Evolutionary conservation across 306 rosid species (phyloP), one percentile per base, ranked within the genome.

Genomic region (Inga leiocalycina): DNA sequence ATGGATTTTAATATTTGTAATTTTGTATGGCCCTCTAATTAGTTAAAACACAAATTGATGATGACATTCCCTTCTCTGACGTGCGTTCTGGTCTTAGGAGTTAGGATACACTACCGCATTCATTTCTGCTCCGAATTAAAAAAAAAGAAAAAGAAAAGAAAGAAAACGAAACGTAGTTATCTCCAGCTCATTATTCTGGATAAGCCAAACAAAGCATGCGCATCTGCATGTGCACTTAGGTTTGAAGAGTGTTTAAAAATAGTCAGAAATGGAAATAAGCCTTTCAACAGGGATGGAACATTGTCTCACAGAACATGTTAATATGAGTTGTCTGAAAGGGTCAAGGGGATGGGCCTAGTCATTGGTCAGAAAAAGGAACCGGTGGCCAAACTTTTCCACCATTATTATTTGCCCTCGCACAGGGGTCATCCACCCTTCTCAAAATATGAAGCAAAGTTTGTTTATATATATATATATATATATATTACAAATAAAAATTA

Each of bases 321-420:
- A 64, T 1, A 32, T 13, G 10, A 65, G 9, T 14, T 34, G 39
- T 32, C 8, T 65, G 39, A 65, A 32, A 32, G 41, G 20, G 71
- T 65, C 71, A 65, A 65, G 43, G 20, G 11, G 12, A 16, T 2
- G 19, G 64, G 65, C 32, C 65, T 24, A 13, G 4, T 49, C 16
- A 64, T 85, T 87, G 91, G 95, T 88, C 90, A 86, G 90, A 89
- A 68, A 91, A 88, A 81, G 93, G 86, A 83, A 95, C 86, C 77
- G 92, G 91, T 91, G 75, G 88, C 92, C 95, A 86, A 94, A 91
- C 93, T 91, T 90, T 86, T 54, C 86, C 91, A 86, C 91, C 89
- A 84, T 73, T 80, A 76, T 7, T 85, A 69, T 72, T 74, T 67
- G 72, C 62, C 85, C 24, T 62, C 57, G 6, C 62, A 64, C 77